Percentiles rank a stretch among this genome's conserved stretches.
Conservation (phyloP, 768 basidiomycete species). For the Multifurca ochricompacta region DNA sequence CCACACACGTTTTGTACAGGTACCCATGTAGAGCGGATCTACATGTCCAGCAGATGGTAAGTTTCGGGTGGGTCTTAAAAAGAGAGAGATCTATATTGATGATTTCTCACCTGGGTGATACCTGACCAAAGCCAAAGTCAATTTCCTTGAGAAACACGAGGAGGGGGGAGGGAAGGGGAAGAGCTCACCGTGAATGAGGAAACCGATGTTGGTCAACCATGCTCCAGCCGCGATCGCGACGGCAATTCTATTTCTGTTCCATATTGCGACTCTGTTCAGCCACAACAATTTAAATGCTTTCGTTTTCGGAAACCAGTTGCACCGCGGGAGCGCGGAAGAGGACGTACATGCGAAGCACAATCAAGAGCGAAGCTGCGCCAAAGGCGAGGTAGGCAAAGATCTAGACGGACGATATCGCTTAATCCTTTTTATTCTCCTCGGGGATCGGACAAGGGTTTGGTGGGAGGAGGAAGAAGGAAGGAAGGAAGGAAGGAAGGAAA, state of each 20-base stretch:
- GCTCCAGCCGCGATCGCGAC: not conserved
- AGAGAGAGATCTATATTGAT: too few species aligned
- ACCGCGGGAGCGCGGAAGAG: too few species aligned
- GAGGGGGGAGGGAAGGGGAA: too few species aligned
- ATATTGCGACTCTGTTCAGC: slow-evolving; percentile 3
- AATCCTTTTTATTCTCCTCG: too few species aligned
- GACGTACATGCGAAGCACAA: slow-evolving; percentile 1
- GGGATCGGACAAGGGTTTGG: too few species aligned
- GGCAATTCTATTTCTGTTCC: not conserved
- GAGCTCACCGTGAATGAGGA: not conserved
- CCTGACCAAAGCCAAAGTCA: not conserved
- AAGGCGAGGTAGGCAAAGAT: not conserved
- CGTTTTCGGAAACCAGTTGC: not conserved
- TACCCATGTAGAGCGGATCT: not conserved
- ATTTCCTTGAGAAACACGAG: too few species aligned
- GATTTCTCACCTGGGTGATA: not conserved
- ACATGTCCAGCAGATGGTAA: too few species aligned
- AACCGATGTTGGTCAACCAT: not conserved
- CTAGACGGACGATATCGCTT: too few species aligned
- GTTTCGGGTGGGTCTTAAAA: too few species aligned
- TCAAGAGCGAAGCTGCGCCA: not conserved
- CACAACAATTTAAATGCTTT: not conserved
- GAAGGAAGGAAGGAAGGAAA: too few species aligned
- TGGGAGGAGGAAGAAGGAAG: too few species aligned
- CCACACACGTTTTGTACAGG: not conserved